phyloP scores from a whole-genome alignment of 345 rosid species.

The Euphorbia peplus region DNA sequence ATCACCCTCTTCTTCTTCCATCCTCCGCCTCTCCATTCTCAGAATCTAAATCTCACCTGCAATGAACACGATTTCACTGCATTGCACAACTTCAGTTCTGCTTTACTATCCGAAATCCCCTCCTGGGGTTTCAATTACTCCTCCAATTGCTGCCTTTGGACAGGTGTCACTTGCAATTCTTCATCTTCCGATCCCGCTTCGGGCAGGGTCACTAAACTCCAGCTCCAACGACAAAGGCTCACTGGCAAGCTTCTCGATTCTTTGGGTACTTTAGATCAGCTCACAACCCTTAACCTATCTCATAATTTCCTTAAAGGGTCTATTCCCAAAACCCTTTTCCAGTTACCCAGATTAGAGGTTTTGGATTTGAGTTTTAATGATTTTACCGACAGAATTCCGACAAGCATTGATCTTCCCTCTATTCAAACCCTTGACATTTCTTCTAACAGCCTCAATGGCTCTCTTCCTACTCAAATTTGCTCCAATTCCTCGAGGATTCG shows the following conservation, averaged over 20 bases:
- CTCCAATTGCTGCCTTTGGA: slow-evolving; percentile 58
- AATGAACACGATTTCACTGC: slow-evolving; percentile 47
- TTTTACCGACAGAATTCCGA: slow-evolving; percentile 45
- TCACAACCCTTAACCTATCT: slow-evolving; percentile 57
- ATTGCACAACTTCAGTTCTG: slow-evolving; percentile 41
- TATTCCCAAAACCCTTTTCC: slow-evolving; percentile 54
- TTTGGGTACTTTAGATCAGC: slow-evolving; percentile 41
- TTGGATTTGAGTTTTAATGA: slow-evolving; percentile 63
- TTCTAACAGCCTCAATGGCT: slow-evolving; percentile 39
- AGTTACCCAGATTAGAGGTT: slow-evolving; percentile 33
- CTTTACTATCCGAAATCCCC: slow-evolving; percentile 35
- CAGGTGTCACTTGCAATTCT: slow-evolving; percentile 52
- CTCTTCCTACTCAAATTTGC: slow-evolving; percentile 52
- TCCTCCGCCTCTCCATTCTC: slow-evolving; percentile 31
- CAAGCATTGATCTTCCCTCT: slow-evolving; percentile 41
- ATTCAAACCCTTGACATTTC: slow-evolving; percentile 45
- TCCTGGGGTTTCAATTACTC: slow-evolving; percentile 41
- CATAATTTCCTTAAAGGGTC: slow-evolving; percentile 41
- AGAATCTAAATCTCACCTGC: slow-evolving; percentile 50
- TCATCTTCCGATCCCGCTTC: slow-evolving; percentile 31
- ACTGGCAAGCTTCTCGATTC: slow-evolving; percentile 49
- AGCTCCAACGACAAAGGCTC: slow-evolving; percentile 39
- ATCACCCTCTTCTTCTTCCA: slow-evolving; percentile 33
- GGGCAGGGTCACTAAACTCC: slow-evolving; percentile 42
- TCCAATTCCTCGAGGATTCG: slow-evolving; percentile 36